phyloP scores from a whole-genome alignment of 1,139 yeast species.

The Yamadazyma jaroonii region DNA sequence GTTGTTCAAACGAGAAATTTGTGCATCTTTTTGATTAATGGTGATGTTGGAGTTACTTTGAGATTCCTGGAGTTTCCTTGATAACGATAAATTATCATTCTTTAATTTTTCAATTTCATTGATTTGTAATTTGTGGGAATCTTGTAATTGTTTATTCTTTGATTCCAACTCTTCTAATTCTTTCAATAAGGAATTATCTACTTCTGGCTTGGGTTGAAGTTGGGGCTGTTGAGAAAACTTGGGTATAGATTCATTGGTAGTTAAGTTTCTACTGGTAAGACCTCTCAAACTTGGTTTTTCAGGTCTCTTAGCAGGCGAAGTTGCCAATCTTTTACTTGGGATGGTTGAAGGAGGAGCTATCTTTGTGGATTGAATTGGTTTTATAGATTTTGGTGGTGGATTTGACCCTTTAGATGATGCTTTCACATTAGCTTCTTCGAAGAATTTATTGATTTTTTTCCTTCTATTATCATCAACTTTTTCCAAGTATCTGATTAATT shows the following conservation, averaged over 20 bases:
- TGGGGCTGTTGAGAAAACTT: conserved; percentile 3
- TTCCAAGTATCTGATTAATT: conserved; percentile 57
- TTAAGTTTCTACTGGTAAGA: conserved; percentile 37
- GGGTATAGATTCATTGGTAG: conserved; percentile 7
- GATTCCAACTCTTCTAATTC: conserved; percentile 52
- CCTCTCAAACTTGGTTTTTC: conserved; percentile 31
- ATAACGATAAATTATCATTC: conserved; percentile 47
- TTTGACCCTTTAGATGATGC: conserved; percentile 17
- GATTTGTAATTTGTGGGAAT: conserved; percentile 40
- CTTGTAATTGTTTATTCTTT: conserved; percentile 52
- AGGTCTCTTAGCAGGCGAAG: conserved; percentile 59
- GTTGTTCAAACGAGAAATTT: conserved; percentile 53
- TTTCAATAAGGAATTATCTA: conserved; percentile 27
- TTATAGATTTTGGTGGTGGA: conserved; percentile 7
- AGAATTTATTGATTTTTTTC: conserved; percentile 61
- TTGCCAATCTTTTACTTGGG: conserved; percentile 64
- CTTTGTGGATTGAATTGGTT: conserved; percentile 3
- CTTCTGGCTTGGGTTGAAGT: conserved; percentile 3
- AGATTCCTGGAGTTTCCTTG: conserved; percentile 33
- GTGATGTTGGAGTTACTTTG: conserved; percentile 49
- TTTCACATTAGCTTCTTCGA: conserved; percentile 55
- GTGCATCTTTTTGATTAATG: conserved; percentile 66
- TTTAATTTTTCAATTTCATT: conserved; percentile 39
- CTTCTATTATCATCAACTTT: conserved; percentile 73
- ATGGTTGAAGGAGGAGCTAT: conserved; percentile 19